Evolutionary conservation across 1,284 basidiomycete genomes (phyloP).

Genomic region (Puccinia horiana): DNA sequence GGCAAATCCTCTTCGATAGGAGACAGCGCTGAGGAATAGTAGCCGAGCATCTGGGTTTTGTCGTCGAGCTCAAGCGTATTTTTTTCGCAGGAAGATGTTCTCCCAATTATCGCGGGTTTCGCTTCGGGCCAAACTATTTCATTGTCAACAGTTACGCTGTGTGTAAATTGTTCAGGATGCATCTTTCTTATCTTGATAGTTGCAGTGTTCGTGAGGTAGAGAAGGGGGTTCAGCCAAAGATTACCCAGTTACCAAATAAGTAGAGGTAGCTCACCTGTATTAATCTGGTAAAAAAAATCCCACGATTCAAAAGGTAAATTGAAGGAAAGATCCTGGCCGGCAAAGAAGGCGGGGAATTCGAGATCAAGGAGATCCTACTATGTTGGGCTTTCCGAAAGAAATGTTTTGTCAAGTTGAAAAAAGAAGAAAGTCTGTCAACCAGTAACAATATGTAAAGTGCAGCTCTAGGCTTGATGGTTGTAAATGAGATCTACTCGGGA

Average conservation of each 20-base stretch:
- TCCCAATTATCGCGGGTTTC: neutral
- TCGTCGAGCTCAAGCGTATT: neutral
- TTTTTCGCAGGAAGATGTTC: neutral
- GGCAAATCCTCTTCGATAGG: conserved; percentile 15
- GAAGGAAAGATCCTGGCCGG: neutral
- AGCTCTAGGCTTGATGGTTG: neutral
- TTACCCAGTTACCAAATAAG: neutral
- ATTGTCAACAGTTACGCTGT: neutral
- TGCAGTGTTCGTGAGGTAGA: neutral
- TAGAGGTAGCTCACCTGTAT: neutral
- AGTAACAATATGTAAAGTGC: conserved; percentile 1
- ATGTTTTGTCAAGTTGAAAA: neutral
- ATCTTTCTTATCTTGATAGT: neutral
- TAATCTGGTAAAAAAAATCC: no score
- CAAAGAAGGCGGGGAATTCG: no score
- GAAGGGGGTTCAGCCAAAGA: neutral
- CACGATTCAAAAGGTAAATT: neutral
- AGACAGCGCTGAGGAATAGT: neutral
- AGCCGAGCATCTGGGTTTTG: neutral
- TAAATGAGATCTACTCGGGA: neutral
- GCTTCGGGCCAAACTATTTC: conserved; percentile 6
- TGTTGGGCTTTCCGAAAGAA: neutral
- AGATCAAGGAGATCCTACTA: no score
- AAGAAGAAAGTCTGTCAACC: neutral
- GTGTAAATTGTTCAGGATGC: neutral